These are phyloP conservation scores for Lumnitzera racemosa DNA, from an alignment of 345 rosid species.

Conservation along the genomic window DNA sequence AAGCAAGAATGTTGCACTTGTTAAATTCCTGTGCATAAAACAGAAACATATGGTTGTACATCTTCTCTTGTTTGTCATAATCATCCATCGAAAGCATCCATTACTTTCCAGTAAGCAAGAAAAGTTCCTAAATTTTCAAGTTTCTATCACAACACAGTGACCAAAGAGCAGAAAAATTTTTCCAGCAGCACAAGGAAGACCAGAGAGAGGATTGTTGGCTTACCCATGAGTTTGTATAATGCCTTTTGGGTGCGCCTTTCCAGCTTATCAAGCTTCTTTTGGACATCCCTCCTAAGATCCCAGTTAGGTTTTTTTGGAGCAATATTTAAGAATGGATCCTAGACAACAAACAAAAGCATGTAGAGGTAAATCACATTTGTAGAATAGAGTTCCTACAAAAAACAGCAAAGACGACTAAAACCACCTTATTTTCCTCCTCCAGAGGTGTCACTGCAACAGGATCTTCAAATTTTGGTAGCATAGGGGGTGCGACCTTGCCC, in stretches of 20 bases:
- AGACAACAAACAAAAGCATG: constrained; percentile 1
- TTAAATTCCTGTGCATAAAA: too few species aligned
- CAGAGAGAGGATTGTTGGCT: constrained; percentile 18
- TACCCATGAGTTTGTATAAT: constrained; percentile 68
- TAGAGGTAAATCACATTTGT: neutral
- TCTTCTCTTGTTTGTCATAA: too few species aligned
- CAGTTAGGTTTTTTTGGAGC: constrained; percentile 99
- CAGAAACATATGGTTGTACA: too few species aligned
- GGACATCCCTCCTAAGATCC: constrained; percentile 91
- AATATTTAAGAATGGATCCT: constrained; percentile 93
- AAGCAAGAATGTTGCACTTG: too few species aligned
- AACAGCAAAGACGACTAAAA: neutral
- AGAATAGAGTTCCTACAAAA: neutral
- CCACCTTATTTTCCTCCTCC: constrained; percentile 56
- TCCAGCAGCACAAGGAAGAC: neutral
- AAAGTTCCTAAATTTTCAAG: too few species aligned
- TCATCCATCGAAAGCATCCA: neutral
- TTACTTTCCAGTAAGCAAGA: neutral
- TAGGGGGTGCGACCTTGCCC: constrained; percentile 79
- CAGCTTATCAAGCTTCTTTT: constrained; percentile 94
- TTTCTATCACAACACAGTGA: too few species aligned
- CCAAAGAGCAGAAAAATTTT: neutral
- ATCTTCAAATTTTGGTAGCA: constrained; percentile 83
- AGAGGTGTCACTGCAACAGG: constrained; percentile 58
- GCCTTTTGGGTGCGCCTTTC: constrained; percentile 88